A percentile compares a stretch with the other conserved stretches of the same genome.
phyloP scores from a whole-genome alignment of 169 alveolate species.

The Plasmodium cynomolgi region DNA sequence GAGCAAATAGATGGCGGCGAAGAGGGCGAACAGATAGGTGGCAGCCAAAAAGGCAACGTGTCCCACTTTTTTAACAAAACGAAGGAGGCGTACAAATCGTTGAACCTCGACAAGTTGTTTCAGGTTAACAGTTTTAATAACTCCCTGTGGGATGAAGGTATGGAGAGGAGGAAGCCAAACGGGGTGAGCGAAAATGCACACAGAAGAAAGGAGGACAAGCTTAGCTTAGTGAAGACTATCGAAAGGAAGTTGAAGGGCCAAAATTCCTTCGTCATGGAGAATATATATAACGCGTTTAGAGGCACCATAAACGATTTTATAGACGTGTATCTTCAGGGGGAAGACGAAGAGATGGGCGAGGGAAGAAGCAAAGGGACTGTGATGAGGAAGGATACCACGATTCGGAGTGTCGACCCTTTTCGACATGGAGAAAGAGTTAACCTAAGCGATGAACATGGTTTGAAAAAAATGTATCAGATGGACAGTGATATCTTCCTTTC shows the following conservation, averaged over 20 bases:
- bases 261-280: slow-evolving; percentile 17
- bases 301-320: slow-evolving; percentile 51
- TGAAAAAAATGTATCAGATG: slow-evolving; percentile 11
- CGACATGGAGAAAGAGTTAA: slow-evolving; percentile 20
- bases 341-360: background rate
- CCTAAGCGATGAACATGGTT: background rate
- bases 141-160: background rate
- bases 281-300: slow-evolving; percentile 24
- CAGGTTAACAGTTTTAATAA: slow-evolving; percentile 13
- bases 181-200: background rate
- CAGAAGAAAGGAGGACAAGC: background rate
- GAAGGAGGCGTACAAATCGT: slow-evolving; percentile 26
- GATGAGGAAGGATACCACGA: background rate
- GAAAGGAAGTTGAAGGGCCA: slow-evolving; percentile 1
- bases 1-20: slow-evolving; percentile 9
- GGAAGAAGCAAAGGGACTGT: slow-evolving; percentile 18
- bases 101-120: slow-evolving; percentile 22
- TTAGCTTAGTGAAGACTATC: slow-evolving; percentile 13
- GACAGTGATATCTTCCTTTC: slow-evolving; percentile 8
- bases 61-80: slow-evolving; percentile 13
- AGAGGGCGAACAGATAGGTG: background rate
- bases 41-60: background rate
- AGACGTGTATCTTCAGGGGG: slow-evolving; percentile 22
- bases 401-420: slow-evolving; percentile 11
- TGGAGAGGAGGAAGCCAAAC: background rate